phyloP scores from a whole-genome alignment of 2,329 filamentous ascomycete species.

The Fusarium ramigenum region DNA sequence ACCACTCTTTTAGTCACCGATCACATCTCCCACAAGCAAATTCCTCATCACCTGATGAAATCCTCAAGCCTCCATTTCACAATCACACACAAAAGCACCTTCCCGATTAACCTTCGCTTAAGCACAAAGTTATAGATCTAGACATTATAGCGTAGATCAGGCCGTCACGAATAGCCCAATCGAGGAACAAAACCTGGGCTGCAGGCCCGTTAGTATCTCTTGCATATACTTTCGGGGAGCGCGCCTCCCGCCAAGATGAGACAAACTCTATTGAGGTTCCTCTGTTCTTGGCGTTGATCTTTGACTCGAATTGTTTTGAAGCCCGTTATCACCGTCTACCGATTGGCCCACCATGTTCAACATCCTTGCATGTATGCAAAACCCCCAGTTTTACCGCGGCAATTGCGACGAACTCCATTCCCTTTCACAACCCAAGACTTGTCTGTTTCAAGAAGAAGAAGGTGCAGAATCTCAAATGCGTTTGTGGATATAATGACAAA shows the following conservation, averaged over 20 bases:
- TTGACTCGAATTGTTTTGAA: not conserved
- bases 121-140: not conserved
- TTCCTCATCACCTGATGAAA: not conserved
- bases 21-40: not conserved
- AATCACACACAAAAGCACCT: not conserved
- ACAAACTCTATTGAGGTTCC: not conserved
- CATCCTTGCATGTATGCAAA: not conserved
- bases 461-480: not conserved
- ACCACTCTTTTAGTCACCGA: not conserved
- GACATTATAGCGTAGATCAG: not conserved
- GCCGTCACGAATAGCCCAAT: not conserved
- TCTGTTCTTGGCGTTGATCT: not conserved
- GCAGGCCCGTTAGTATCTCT: not conserved
- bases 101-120: conserved; percentile 3
- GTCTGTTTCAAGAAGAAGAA: not conserved
- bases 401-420: not conserved
- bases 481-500: not conserved
- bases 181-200: not conserved
- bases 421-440: not conserved
- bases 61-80: not conserved
- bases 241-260: not conserved
- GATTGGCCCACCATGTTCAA: not conserved
- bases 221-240: not conserved
- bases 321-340: not conserved
- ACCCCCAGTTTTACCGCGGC: not conserved